phyloP scores from a whole-genome alignment of 371 early-diverging fungal genomes.

The Circinella umbellata region DNA sequence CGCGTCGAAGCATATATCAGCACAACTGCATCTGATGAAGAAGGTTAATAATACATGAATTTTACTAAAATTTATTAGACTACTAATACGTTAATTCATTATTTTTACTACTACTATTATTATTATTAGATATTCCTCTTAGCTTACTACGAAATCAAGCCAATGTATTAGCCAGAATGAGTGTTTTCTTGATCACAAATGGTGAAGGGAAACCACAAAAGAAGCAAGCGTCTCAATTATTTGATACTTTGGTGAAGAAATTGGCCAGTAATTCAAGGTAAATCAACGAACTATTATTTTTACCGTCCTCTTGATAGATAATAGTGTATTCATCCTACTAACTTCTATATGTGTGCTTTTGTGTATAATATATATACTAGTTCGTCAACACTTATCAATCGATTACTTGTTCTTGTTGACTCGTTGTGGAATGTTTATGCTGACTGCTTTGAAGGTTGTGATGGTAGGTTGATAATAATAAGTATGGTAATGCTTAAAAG shows the following conservation, averaged over 20 bases:
- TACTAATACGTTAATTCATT: too few relatives aligned
- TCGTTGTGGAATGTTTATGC: conserved; percentile 36
- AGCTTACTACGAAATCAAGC: conserved; percentile 44
- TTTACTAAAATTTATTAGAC: too few relatives aligned
- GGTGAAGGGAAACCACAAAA: conserved; percentile 16
- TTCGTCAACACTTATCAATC: conserved; percentile 17
- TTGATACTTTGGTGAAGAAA: conserved; percentile 18
- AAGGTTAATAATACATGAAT: conserved; percentile 3
- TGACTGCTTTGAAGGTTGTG: conserved; percentile 23
- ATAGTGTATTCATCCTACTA: too few relatives aligned
- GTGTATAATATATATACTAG: not conserved
- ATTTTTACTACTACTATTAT: too few relatives aligned
- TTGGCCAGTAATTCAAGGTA: conserved; percentile 29
- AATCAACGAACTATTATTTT: too few relatives aligned
- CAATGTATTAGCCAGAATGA: conserved; percentile 36
- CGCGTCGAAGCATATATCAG: conserved; percentile 14
- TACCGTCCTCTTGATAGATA: too few relatives aligned
- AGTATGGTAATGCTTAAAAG: too few relatives aligned
- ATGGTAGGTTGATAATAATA: conserved; percentile 2
- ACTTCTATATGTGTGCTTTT: too few relatives aligned
- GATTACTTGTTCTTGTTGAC: conserved; percentile 29
- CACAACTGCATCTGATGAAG: conserved; percentile 17
- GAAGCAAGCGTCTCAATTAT: conserved; percentile 13
- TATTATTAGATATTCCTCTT: conserved; percentile 35
- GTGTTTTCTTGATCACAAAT: conserved; percentile 31